Percentiles rank a stretch among this genome's conserved stretches.
Conservation (phyloP, 169 alveolate genomes). For the Plasmodium berghei region DNA sequence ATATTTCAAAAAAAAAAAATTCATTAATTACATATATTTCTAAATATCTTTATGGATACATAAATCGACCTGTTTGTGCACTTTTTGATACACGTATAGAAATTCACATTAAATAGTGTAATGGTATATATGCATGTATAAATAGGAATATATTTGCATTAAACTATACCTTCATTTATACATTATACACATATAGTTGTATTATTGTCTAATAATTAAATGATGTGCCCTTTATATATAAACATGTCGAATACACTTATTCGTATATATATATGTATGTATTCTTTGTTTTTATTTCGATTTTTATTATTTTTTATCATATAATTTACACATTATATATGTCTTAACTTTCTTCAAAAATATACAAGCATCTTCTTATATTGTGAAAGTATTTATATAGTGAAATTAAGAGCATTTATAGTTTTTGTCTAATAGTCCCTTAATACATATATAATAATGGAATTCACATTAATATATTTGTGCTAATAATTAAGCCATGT, state of each 20-base stretch:
- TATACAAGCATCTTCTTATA: not conserved
- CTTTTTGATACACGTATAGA: slow-evolving; percentile 1
- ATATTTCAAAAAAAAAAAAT: slow-evolving; percentile 3
- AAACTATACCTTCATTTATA: too few species aligned
- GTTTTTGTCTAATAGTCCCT: too few species aligned
- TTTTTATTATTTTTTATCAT: not conserved
- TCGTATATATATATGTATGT: slow-evolving; percentile 8
- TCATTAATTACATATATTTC: too few species aligned
- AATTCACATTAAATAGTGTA: too few species aligned
- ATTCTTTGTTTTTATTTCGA: not conserved
- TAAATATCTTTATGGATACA: too few species aligned
- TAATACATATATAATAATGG: too few species aligned
- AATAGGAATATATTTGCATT: too few species aligned
- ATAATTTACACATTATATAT: not conserved
- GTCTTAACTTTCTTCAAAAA: not conserved
- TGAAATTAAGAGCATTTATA: not conserved
- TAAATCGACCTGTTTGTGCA: too few species aligned
- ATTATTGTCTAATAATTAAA: too few species aligned
- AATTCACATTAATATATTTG: not conserved
- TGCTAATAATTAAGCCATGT: not conserved
- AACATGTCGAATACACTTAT: not conserved
- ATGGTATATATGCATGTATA: too few species aligned
- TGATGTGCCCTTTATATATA: too few species aligned
- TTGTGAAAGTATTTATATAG: not conserved
- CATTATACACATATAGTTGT: too few species aligned